Base-by-base conservation (phyloP, 345 rosid genomes). In the Nephelium lappaceum region DNA sequence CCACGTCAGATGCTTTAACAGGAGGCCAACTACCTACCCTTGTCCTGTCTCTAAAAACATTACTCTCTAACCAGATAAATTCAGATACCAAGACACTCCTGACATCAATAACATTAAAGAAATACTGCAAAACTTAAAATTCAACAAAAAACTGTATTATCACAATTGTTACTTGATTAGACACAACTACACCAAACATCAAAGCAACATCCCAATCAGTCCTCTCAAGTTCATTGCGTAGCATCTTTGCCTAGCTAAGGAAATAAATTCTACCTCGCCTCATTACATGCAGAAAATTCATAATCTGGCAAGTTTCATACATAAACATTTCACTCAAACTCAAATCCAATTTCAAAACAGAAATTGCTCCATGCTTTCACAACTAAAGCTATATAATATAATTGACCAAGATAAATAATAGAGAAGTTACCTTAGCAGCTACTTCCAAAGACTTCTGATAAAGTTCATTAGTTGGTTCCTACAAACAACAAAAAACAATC, bases 401-500 rank as follows among this genome's bases (percentile, higher is more conserved):
- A 72, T 11, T 45, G 6, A 63, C 23, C 64, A 75, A 49, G 31
- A 45, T 15, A 53, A 77, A n/a, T 21, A 31, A 36, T 51, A 42
- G 73, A 78, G 57, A 16, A 55, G 49, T 86, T 86, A 95, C 99
- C 99, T 91, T 91, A 62, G 87, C 75, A 62, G 93, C 83, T 81
- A 93, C 87, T 68, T 90, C 93, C 43, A 95, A 76, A 64, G 98
- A 92, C 87, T 89, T 93, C 70, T 36, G 84, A 82, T 92, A 95
- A 72, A 87, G 82, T 69, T 86, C 90, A 86, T 93, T 95, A 10
- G 77, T 77, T 1, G 98, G 98, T 31, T 95, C 94, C 99, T 95
- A 85, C 79, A 87, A 74, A 47, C 58, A 69, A 19, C 8, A 3
- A 77, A 31, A 77, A 76, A 27, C 12, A 38, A 47, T 51, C n/a